Base-by-base conservation (phyloP, 129 eudicot species). In the Lactuca sativa region DNA sequence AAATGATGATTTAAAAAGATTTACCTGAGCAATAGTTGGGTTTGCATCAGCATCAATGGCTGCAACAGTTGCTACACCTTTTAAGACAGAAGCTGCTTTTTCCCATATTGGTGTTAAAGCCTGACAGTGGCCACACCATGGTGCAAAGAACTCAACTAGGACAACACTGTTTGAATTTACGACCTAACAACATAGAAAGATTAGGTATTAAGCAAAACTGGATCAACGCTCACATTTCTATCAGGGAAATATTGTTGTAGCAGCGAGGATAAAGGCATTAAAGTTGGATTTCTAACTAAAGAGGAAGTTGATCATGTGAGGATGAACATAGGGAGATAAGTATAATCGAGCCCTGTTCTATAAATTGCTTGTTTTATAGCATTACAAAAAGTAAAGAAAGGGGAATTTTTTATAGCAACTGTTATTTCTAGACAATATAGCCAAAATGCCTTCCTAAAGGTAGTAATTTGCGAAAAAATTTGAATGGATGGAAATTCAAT, bases 41-140 rank as follows among this genome's bases (percentile, higher is more conserved):
- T 92, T 95, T 38, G 98, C 91, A 79, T 92, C 98, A 30, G 95
- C 95, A 83, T 92, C 98, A 70, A 92, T 87, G 55, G 98, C 98
- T 40, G 98, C 98, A 66, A 92, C 98, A 48, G 96, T 89, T 7
- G 83, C 96, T n/a, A 92, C 98, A 62, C 98, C 98, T 85, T 92
- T 89, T 85, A 92, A 77, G 70, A 89, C 86, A 8, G 82, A 78
- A 30, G 98, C 96, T 16, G 85, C 95, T 78, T 86, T 88, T 76
- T 92, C 98, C 98, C 98, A 92, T 4, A 62, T 76, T 21, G 98
- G 96, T 8, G 96, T 89, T 73, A 92, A 77, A 70, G 96, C 83
- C 70, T 89, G 62, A 84, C 98, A 92, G 73, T 92, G 96, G 16
- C 96, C 98, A 75, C 98, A 92, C 98, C 98, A 92, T 43, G 98